Base-by-base conservation (phyloP, 768 basidiomycete genomes). In the Boletus bicolor region DNA sequence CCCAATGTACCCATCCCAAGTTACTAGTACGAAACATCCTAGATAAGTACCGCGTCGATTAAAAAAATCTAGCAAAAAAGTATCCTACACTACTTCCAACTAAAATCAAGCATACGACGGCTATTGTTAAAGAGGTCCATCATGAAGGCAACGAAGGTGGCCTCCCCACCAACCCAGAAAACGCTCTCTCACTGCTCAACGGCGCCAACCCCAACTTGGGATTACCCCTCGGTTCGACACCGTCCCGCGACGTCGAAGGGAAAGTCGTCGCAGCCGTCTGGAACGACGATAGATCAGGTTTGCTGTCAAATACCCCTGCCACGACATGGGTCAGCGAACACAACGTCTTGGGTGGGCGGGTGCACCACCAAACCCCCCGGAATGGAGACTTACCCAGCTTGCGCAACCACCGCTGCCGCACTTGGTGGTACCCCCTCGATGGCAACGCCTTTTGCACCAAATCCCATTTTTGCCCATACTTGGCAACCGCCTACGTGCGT, bases 341-440 rank as follows among this genome's bases (percentile, higher is more conserved):
- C n/a, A 32, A n/a, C 3, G 10, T 21, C n/a, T 11, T 30, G 21
- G 28, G 38, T 9, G 12, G 24, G 19, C 10, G 7, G 28, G 12
- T 24, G 21, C 14, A 24, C 14, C 34, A 14, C 7, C 44, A 26
- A 26, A 37, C 17, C 15, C 24, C 2, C 36, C 14, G 0, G 28
- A 7, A 17, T 3, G 5, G 10, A 14, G 35, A 50, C 71, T 42
- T 44, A 71, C 76, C 74, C 2, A 75, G 52, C 54, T 75, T 76
- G 44, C 75, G 66, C 51, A 76, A 61, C 74, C 76, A 77, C n/a
- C 75, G 66, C 49, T 76, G 75, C 3, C 75, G 72, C 41, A 77
- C 76, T 61, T 77, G 75, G 50, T 77, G 75, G 49, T 76, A 76
- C 1, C 75, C 73, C 47, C 76, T 61, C 37, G 73, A 73, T 21